Percentiles rank a stretch among this genome's conserved stretches.
These are phyloP conservation scores for Penicillium aurantiogriseum DNA, from an alignment of 2,329 filamentous ascomycete species.

Conservation along the genomic window DNA sequence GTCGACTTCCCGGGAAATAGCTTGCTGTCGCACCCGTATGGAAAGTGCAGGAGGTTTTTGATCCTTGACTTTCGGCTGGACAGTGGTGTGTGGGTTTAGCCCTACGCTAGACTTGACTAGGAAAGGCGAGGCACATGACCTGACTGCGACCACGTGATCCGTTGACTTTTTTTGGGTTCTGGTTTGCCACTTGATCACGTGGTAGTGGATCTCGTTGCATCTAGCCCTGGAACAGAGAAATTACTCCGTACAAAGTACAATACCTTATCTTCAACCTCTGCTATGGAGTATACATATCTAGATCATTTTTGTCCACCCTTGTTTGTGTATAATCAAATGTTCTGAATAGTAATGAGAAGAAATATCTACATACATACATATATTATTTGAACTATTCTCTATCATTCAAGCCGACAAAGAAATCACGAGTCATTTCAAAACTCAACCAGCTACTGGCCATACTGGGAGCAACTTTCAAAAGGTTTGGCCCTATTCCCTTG, in stretches of 20 bases:
- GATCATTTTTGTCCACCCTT: neutral
- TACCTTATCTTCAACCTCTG: neutral
- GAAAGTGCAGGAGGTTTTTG: constrained; percentile 40
- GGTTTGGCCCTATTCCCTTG: constrained; percentile 92
- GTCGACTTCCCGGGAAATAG: constrained; percentile 41
- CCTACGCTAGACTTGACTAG: constrained; percentile 41
- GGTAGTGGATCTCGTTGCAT: neutral
- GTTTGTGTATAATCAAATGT: neutral
- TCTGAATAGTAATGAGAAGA: neutral
- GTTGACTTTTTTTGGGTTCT: neutral
- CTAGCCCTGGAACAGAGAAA: neutral
- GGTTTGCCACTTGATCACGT: neutral
- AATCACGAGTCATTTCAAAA: constrained; percentile 90
- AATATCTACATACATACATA: constrained; percentile 14
- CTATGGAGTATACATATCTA: neutral
- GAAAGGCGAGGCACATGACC: constrained; percentile 15
- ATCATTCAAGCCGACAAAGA: constrained; percentile 62
- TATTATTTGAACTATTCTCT: constrained; percentile 23
- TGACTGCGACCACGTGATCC: neutral
- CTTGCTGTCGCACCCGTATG: constrained; percentile 43
- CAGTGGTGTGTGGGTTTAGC: constrained; percentile 46
- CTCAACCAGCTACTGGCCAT: constrained; percentile 99
- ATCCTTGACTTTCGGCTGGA: constrained; percentile 41
- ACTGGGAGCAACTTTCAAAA: constrained; percentile 94
- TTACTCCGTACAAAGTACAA: neutral